Evolutionary conservation across 2,329 filamentous ascomycete genomes (phyloP).

Genomic region (Diaporthe sp.): DNA sequence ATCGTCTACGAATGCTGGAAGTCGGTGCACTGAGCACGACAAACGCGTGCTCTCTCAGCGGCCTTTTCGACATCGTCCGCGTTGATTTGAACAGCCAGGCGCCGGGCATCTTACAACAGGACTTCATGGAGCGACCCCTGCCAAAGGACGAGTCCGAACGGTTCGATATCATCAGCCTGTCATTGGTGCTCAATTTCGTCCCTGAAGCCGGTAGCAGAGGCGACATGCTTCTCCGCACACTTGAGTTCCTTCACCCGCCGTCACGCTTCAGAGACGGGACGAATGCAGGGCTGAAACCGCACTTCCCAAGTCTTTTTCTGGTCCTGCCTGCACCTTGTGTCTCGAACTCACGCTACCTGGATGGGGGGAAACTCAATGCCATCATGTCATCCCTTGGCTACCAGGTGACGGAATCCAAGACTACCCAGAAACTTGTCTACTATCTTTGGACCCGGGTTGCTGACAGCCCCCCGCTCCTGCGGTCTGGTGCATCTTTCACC

Average conservation of each 20-base stretch:
- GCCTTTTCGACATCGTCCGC: constrained; percentile 77
- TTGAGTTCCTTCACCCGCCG: constrained; percentile 71
- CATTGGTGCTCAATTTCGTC: constrained; percentile 94
- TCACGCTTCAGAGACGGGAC: constrained; percentile 29
- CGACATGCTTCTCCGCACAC: constrained; percentile 84
- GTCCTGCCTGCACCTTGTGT: constrained; percentile 91
- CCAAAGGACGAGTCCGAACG: constrained; percentile 69
- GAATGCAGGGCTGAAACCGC: constrained; percentile 35
- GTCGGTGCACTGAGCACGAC: constrained; percentile 86
- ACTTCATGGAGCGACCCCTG: constrained; percentile 91
- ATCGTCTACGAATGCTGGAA: constrained; percentile 77
- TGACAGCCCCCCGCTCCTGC: constrained; percentile 36
- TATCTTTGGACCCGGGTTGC: constrained; percentile 78
- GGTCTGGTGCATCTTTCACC: constrained; percentile 55
- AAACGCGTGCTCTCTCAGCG: constrained; percentile 84
- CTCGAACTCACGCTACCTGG: constrained; percentile 89
- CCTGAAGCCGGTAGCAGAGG: constrained; percentile 80
- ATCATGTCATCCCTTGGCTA: constrained; percentile 88
- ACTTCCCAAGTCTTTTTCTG: constrained; percentile 81
- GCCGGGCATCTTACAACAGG: constrained; percentile 83
- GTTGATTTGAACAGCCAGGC: constrained; percentile 94
- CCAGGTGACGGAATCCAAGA: constrained; percentile 70
- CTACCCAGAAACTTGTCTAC: constrained; percentile 86
- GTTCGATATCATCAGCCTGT: constrained; percentile 93
- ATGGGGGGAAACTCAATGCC: constrained; percentile 72